A percentile compares a stretch with the other conserved stretches of the same genome.
Conservation (phyloP, 2,329 filamentous ascomycete genomes). For the Phaeosphaeriaceae sp. region DNA sequence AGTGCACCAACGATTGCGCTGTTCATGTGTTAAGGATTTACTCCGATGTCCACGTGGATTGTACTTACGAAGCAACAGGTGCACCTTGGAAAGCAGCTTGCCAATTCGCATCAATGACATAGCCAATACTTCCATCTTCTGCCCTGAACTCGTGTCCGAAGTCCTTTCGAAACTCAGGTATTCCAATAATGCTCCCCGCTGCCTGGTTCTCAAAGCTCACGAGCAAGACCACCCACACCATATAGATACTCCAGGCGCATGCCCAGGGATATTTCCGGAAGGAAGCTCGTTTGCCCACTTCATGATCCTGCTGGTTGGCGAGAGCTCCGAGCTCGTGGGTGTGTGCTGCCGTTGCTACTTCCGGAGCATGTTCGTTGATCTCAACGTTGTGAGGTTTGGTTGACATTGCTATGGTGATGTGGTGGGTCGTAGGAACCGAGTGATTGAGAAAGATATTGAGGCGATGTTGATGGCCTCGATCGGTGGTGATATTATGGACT, state of each 20-base stretch:
- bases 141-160: slow-evolving; percentile 47
- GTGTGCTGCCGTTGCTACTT: slow-evolving; percentile 2
- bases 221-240: slow-evolving; percentile 51
- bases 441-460: background rate
- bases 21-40: background rate
- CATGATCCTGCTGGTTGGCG: slow-evolving; percentile 29
- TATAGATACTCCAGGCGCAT: slow-evolving; percentile 49
- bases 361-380: slow-evolving; percentile 18
- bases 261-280: slow-evolving; percentile 37
- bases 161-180: slow-evolving; percentile 56
- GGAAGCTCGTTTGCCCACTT: slow-evolving; percentile 30
- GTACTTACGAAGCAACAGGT: slow-evolving; percentile 48
- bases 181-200: slow-evolving; percentile 50
- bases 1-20: slow-evolving; percentile 42
- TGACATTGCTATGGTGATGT: background rate
- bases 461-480: background rate
- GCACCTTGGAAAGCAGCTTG: slow-evolving; percentile 55
- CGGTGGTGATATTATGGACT: background rate
- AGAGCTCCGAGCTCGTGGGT: slow-evolving; percentile 23
- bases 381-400: slow-evolving; percentile 18
- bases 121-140: slow-evolving; percentile 40
- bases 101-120: slow-evolving; percentile 54
- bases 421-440: background rate
- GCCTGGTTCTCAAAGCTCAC: slow-evolving; percentile 54
- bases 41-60: background rate